phyloP scores from a whole-genome alignment of 345 rosid genomes.

The Combretum micranthum region DNA sequence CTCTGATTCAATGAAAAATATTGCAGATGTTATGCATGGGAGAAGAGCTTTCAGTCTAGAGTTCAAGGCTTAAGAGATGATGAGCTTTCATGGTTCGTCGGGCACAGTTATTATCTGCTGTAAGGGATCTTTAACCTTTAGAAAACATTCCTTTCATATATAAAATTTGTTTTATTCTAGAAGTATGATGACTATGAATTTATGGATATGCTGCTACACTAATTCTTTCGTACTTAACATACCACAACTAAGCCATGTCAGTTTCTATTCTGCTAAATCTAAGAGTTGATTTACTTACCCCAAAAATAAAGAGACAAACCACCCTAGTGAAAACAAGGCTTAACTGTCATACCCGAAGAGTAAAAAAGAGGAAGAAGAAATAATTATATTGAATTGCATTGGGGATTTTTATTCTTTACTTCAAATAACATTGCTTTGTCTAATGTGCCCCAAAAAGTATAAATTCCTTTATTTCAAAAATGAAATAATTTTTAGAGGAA shows the following conservation, averaged over 20 bases:
- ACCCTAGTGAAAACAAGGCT: too few species aligned
- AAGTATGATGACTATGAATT: background rate
- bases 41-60: slow-evolving; percentile 76
- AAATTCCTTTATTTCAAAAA: too few species aligned
- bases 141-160: background rate
- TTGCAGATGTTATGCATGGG: slow-evolving; percentile 95
- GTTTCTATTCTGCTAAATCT: too few species aligned
- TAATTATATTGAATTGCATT: background rate
- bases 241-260: too few species aligned
- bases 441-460: background rate
- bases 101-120: slow-evolving; percentile 79
- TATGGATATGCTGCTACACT: too few species aligned
- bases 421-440: background rate
- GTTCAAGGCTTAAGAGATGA: slow-evolving; percentile 59
- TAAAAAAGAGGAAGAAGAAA: background rate
- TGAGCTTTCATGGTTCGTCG: slow-evolving; percentile 88
- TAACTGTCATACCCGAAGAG: too few species aligned
- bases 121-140: slow-evolving; percentile 22
- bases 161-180: background rate
- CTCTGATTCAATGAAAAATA: background rate
- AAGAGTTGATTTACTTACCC: too few species aligned
- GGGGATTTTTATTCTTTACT: background rate
- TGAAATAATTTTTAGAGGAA: background rate
- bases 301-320: too few species aligned
- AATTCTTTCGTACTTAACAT: too few species aligned